Percentiles rank a stretch among this genome's conserved stretches.
These are phyloP conservation scores for Mucor mucedo DNA, from an alignment of 371 early-diverging fungal genomes.

Conservation along the genomic window DNA sequence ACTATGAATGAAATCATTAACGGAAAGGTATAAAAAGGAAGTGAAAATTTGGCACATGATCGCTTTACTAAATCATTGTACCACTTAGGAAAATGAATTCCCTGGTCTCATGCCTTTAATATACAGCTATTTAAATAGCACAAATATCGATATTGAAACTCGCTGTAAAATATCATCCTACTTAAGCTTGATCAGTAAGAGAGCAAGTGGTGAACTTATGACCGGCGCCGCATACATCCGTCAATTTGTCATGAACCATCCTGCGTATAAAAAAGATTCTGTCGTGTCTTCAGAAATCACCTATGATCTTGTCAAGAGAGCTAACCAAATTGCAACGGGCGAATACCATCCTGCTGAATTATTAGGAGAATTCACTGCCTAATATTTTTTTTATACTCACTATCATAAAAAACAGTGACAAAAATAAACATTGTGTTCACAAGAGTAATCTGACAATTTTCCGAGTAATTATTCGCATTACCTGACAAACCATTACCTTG, in stretches of 20 bases:
- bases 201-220: constrained; percentile 82
- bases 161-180: constrained; percentile 76
- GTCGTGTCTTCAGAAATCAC: constrained; percentile 83
- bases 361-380: constrained; percentile 45
- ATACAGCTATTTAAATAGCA: constrained; percentile 78
- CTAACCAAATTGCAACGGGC: constrained; percentile 73
- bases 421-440: too few relatives aligned
- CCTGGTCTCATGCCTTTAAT: constrained; percentile 88
- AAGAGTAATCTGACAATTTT: too few relatives aligned
- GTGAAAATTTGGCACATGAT: too few relatives aligned
- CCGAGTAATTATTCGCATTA: too few relatives aligned
- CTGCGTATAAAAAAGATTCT: constrained; percentile 92
- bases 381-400: neutral
- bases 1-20: constrained; percentile 95
- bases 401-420: too few relatives aligned
- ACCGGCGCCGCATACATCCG: constrained; percentile 94
- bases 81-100: constrained; percentile 64
- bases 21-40: constrained; percentile 65
- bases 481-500: too few relatives aligned
- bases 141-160: constrained; percentile 70
- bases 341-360: constrained; percentile 65
- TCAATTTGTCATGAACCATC: constrained; percentile 87
- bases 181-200: constrained; percentile 80
- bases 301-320: constrained; percentile 82
- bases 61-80: neutral